Evolutionary conservation across 169 alveolate genomes (phyloP), one percentile per base, ranked within the genome.

Genomic region (Toxoplasma gondii): DNA sequence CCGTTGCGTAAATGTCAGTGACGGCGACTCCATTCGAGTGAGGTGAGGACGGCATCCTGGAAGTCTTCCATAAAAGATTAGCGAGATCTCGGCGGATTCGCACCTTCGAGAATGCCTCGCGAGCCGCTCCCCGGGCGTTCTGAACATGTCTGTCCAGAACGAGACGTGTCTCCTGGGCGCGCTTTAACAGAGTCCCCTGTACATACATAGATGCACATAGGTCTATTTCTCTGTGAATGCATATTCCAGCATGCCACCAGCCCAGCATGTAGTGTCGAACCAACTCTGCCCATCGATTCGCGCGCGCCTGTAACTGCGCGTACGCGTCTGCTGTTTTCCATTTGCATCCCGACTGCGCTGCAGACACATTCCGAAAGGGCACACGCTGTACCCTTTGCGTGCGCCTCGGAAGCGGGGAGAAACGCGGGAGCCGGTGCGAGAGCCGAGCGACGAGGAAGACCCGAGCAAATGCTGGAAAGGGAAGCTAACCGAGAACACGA

Each of bases 321-420:
- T n/a, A n/a, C n/a, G n/a, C n/a, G n/a, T n/a, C n/a, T n/a, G n/a
- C n/a, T n/a, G n/a, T n/a, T n/a, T n/a, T n/a, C 58, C 58, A 49
- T 49, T 49, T 49, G 58, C 4, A 7, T 4, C 58, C 58, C 12
- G 58, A 7, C 12, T 45, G 43, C 53, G 1, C 7, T 58, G 29
- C 82, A 91, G 94, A 38, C 94, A 91, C 81, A 91, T 91, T 41
- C 94, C 94, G 0, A 80, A 78, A 16, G 94, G 94, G 58, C 94
- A 91, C 41, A 16, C 41, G n/a, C 64, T 49, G 67, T 91, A 74
- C 54, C 94, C 91, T 17, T 41, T 78, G 53, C 94, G 67, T 12
- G 36, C 4, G 90, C 69, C 53, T 9, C 53, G 90, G 67, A 43
- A 38, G 90, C 38, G 34, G 24, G 90, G 67, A 4, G 90, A 82